phyloP scores from a whole-genome alignment of 352 stramenopile species.

The Phytophthora multivora region DNA sequence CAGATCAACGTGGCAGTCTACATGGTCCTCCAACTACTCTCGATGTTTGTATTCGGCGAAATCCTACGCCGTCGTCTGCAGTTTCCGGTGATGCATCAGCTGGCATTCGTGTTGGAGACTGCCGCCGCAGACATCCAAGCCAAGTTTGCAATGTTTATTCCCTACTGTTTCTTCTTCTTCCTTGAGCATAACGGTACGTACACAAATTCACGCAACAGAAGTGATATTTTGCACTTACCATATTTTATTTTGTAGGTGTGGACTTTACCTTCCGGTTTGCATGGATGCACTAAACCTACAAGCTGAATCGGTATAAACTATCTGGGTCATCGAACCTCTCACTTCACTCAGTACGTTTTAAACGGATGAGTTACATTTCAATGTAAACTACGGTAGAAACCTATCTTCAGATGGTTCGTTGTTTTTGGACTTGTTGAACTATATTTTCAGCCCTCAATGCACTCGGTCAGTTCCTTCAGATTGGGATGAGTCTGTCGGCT shows the following conservation, averaged over 20 bases:
- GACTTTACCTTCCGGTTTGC: conserved; percentile 26
- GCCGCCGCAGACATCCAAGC: conserved; percentile 25
- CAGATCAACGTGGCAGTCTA: conserved; percentile 23
- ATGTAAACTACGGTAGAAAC: too few species aligned
- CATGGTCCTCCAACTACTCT: conserved; percentile 22
- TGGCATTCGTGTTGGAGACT: conserved; percentile 34
- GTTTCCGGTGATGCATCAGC: conserved; percentile 28
- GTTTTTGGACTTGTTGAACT: too few species aligned
- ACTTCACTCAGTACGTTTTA: too few species aligned
- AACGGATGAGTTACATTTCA: too few species aligned
- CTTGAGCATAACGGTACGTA: conserved; percentile 31
- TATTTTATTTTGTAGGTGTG: conserved; percentile 15
- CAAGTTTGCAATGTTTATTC: conserved; percentile 32
- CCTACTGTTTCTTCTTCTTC: conserved; percentile 34
- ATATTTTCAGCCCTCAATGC: too few species aligned
- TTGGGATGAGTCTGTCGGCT: too few species aligned
- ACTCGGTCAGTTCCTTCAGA: too few species aligned
- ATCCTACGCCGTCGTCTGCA: conserved; percentile 15
- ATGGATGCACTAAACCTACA: conserved; percentile 5
- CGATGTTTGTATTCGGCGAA: conserved; percentile 14
- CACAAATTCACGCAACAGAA: neutral
- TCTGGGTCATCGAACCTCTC: neutral
- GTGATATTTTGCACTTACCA: neutral
- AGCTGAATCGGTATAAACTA: neutral
- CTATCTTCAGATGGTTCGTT: too few species aligned